Percentiles rank a stretch among this genome's conserved stretches.
Evolutionary conservation across 371 early-diverging fungal genomes (phyloP).

Genomic region (Mucor piriformis): DNA sequence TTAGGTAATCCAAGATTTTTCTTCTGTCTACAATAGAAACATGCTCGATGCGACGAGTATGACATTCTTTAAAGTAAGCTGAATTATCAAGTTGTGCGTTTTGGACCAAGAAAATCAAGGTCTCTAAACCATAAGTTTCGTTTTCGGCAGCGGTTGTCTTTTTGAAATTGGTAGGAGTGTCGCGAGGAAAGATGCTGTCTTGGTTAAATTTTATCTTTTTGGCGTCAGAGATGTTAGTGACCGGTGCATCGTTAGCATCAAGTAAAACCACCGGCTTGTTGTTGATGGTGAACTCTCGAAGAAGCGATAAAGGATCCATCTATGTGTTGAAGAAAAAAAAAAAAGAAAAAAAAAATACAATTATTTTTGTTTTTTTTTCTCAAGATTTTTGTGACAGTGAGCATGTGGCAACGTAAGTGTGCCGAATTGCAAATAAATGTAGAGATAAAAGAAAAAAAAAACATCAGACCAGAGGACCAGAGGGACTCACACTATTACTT

Average conservation of each 20-base stretch:
- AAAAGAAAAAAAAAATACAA: background rate
- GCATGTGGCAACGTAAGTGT: too few relatives aligned
- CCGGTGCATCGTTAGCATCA: conserved; percentile 44
- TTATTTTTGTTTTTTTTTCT: too few relatives aligned
- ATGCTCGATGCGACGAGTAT: conserved; percentile 60
- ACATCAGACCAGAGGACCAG: too few relatives aligned
- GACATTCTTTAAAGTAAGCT: conserved; percentile 72
- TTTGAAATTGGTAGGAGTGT: conserved; percentile 61
- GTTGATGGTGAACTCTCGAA: conserved; percentile 65
- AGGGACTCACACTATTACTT: background rate
- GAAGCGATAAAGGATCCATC: conserved; percentile 55
- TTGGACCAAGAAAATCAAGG: conserved; percentile 72
- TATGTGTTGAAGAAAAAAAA: conserved; percentile 12
- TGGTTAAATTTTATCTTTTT: conserved; percentile 58
- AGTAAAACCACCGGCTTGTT: conserved; percentile 58
- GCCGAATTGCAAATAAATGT: too few relatives aligned
- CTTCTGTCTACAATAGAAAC: conserved; percentile 77
- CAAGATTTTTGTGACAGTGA: too few relatives aligned
- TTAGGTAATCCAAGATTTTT: conserved; percentile 74
- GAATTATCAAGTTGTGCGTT: conserved; percentile 68
- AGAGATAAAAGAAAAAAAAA: too few relatives aligned
- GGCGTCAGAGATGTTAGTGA: conserved; percentile 59
- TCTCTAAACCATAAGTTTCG: conserved; percentile 73
- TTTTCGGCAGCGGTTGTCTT: conserved; percentile 53
- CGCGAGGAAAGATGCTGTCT: conserved; percentile 54